A percentile compares a stretch with the other conserved stretches of the same genome.
Evolutionary conservation across 805 yeast species (phyloP).

Genomic region (Ogataea chonburiensis): DNA sequence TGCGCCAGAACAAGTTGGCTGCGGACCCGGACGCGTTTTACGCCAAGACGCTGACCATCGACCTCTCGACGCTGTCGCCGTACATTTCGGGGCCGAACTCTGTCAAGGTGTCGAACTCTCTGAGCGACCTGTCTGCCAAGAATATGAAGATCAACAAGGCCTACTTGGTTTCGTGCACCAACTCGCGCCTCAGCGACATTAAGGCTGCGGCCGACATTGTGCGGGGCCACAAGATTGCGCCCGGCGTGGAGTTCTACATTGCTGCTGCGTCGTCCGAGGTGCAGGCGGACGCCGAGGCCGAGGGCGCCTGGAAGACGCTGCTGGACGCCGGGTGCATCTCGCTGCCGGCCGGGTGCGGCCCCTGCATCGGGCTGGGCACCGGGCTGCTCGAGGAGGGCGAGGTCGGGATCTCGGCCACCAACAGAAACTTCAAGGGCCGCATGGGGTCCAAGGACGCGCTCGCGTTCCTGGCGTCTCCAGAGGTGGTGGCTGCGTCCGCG

Average conservation of each 20-base stretch:
- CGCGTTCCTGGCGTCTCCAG: conserved; percentile 96
- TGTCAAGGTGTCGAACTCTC: conserved; percentile 83
- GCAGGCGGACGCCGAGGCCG: conserved; percentile 85
- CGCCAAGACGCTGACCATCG: conserved; percentile 84
- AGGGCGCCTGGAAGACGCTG: conserved; percentile 90
- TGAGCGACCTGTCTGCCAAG: conserved; percentile 69
- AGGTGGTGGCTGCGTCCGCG: conserved; percentile 98
- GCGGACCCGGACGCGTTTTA: conserved; percentile 81
- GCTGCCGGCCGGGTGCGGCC: conserved; percentile 98
- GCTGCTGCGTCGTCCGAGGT: conserved; percentile 97
- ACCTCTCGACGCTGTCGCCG: conserved; percentile 78
- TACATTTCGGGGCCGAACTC: conserved; percentile 96
- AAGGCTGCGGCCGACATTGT: conserved; percentile 92
- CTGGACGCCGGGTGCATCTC: conserved; percentile 92
- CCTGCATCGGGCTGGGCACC: conserved; percentile 96
- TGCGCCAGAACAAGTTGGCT: conserved; percentile 40
- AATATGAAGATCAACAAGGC: conserved; percentile 87
- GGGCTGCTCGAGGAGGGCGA: conserved; percentile 94
- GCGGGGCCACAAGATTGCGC: conserved; percentile 77
- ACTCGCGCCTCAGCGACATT: conserved; percentile 88
- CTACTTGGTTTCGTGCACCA: conserved; percentile 96
- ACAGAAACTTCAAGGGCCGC: conserved; percentile 97
- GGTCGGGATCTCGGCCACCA: conserved; percentile 97
- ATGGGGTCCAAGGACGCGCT: conserved; percentile 98
- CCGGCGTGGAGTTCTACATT: conserved; percentile 90